A percentile compares a stretch with the other conserved stretches of the same genome.
Evolutionary conservation across 2,329 filamentous ascomycete genomes (phyloP).

Genomic region (Colletotrichum falcatum): DNA sequence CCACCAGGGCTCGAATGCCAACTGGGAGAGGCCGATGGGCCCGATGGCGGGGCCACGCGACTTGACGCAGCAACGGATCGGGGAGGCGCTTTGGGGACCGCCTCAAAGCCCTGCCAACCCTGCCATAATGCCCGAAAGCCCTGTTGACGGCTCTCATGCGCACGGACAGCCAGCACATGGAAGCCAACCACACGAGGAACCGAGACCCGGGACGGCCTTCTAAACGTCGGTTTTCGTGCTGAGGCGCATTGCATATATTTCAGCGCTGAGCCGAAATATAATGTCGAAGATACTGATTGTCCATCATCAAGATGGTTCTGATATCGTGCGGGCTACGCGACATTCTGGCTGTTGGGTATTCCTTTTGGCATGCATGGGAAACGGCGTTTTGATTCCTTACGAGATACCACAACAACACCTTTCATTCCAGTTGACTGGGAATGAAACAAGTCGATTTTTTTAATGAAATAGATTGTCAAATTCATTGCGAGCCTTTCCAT

Average conservation of each 20-base stretch:
- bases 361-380: constrained; percentile 31
- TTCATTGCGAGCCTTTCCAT: background rate
- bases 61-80: constrained; percentile 49
- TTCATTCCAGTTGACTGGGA: constrained; percentile 38
- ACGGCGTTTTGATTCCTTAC: constrained; percentile 34
- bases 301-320: background rate
- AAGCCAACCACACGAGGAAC: background rate
- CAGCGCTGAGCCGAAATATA: background rate
- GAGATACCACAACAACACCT: constrained; percentile 40
- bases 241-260: background rate
- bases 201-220: constrained; percentile 5
- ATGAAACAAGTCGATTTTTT: constrained; percentile 15
- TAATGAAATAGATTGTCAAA: background rate
- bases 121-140: constrained; percentile 24
- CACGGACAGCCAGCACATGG: background rate
- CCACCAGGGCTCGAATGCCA: constrained; percentile 7
- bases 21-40: constrained; percentile 27
- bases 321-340: background rate
- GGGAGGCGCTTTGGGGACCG: constrained; percentile 50
- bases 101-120: constrained; percentile 19
- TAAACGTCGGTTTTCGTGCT: background rate
- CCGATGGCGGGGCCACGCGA: constrained; percentile 42
- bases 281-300: background rate
- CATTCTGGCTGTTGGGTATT: background rate
- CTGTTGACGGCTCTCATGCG: background rate